Base-by-base conservation (phyloP, 441 rosid genomes). In the Euphorbia schlechtendalii region DNA sequence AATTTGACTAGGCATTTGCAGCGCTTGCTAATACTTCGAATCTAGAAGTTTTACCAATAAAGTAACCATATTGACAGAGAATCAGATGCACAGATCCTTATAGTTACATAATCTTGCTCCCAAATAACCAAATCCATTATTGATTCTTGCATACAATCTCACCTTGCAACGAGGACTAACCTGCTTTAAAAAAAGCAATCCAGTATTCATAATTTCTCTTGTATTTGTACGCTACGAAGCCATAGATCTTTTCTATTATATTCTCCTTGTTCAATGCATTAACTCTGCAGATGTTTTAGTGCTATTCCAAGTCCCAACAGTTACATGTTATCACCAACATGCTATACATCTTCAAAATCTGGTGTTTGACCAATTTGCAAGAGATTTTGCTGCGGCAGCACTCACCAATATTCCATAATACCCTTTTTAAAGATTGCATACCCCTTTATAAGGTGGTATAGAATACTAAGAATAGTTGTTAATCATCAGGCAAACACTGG, bases 401-500 rank as follows among this genome's bases (percentile, higher is more conserved):
- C 53, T 22, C 17, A 61, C 34, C 54, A 41, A 18, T 25, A 3
- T 4, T 11, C 52, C 30, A n/a, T 43, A 8, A 34, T 14, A 25
- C 18, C 27, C 46, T 49, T 15, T n/a, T 25, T 17, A 11, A 56
- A 22, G 30, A 3, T 48, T 18, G 17, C 17, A 14, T 24, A 1
- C 21, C 45, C 30, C 32, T 20, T 36, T 56, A 61, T 8, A 0
- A 61, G 22, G n/a, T n/a, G n/a, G n/a, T n/a, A n/a, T n/a, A n/a
- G n/a, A n/a, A 52, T 8, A 46, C 66, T 65, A 21, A 46, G 40
- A 59, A 25, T 38, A 13, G 40, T 48, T 61, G 52, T 70, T 67
- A 78, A 18, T 65, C 63, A 36, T 83, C 83, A 76, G 73, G 84
- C 34, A 72, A 65, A 86, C 83, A 86, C 3, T 63, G 61, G 3